phyloP scores from a whole-genome alignment of 2,329 filamentous ascomycete species.

The Monilinia aucupariae region DNA sequence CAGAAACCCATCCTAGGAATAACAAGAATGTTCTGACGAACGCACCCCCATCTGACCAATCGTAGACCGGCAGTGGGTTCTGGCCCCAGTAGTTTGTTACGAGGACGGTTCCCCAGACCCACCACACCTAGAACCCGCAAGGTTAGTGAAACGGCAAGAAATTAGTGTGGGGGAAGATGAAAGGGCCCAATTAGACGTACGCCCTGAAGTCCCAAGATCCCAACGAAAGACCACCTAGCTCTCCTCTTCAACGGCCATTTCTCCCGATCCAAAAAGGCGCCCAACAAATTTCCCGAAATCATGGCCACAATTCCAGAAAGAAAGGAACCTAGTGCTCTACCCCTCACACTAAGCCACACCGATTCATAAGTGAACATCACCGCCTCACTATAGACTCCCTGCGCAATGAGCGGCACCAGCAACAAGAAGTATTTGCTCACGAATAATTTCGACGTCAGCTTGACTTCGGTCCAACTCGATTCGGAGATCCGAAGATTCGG shows the following conservation, averaged over 20 bases:
- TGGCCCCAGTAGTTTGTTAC: slow-evolving; percentile 53
- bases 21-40: slow-evolving; percentile 63
- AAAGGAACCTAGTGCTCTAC: slow-evolving; percentile 65
- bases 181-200: slow-evolving; percentile 29
- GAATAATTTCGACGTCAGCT: slow-evolving; percentile 53
- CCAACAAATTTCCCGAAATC: slow-evolving; percentile 59
- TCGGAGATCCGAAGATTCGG: slow-evolving; percentile 55
- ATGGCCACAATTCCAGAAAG: slow-evolving; percentile 63
- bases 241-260: slow-evolving; percentile 26
- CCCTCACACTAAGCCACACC: slow-evolving; percentile 64
- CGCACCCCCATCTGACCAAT: slow-evolving; percentile 54
- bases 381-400: slow-evolving; percentile 65
- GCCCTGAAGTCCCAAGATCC: slow-evolving; percentile 47
- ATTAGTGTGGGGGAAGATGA: neutral
- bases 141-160: neutral
- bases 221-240: slow-evolving; percentile 28
- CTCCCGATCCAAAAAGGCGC: slow-evolving; percentile 35
- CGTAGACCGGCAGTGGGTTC: slow-evolving; percentile 51
- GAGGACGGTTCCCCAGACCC: slow-evolving; percentile 64
- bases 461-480: slow-evolving; percentile 54
- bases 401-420: slow-evolving; percentile 61
- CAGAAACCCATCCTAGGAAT: slow-evolving; percentile 60
- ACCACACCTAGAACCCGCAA: slow-evolving; percentile 44
- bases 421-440: slow-evolving; percentile 57
- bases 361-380: slow-evolving; percentile 66